phyloP scores from a whole-genome alignment of 1,284 basidiomycete species.

The Naganishia albida region DNA sequence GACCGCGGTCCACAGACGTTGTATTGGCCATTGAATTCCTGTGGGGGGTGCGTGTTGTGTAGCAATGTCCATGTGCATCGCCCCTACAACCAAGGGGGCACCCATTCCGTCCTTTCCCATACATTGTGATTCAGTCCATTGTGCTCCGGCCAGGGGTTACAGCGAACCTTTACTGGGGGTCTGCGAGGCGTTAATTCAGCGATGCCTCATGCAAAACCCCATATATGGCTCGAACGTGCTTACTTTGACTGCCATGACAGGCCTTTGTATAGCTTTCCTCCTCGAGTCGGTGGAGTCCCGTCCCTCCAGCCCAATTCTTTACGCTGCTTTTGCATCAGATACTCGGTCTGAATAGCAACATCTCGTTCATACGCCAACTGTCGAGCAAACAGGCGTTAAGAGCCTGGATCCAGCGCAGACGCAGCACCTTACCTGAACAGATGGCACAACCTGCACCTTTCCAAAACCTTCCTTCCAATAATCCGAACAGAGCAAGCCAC shows the following conservation, averaged over 20 bases:
- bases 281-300: slow-evolving; percentile 42
- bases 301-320: slow-evolving; percentile 44
- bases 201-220: neutral
- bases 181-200: slow-evolving; percentile 33
- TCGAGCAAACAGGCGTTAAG: neutral
- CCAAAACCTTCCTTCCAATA: slow-evolving; percentile 50
- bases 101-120: slow-evolving; percentile 51
- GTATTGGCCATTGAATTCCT: neutral
- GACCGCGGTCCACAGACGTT: neutral
- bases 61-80: neutral
- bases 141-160: slow-evolving; percentile 55
- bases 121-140: slow-evolving; percentile 52
- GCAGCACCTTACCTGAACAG: slow-evolving; percentile 46
- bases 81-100: slow-evolving; percentile 41
- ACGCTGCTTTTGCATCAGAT: slow-evolving; percentile 39
- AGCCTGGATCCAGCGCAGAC: no score
- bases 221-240: slow-evolving; percentile 4
- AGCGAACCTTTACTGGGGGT: slow-evolving; percentile 50
- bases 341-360: slow-evolving; percentile 42
- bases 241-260: slow-evolving; percentile 28
- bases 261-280: slow-evolving; percentile 33
- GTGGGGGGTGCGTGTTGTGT: neutral
- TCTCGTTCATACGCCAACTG: slow-evolving; percentile 51
- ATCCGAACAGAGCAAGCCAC: slow-evolving; percentile 48
- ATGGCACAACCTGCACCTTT: slow-evolving; percentile 50